Conservation (phyloP, 495 filamentous ascomycete species). For the Trichocladium antarcticum region DNA sequence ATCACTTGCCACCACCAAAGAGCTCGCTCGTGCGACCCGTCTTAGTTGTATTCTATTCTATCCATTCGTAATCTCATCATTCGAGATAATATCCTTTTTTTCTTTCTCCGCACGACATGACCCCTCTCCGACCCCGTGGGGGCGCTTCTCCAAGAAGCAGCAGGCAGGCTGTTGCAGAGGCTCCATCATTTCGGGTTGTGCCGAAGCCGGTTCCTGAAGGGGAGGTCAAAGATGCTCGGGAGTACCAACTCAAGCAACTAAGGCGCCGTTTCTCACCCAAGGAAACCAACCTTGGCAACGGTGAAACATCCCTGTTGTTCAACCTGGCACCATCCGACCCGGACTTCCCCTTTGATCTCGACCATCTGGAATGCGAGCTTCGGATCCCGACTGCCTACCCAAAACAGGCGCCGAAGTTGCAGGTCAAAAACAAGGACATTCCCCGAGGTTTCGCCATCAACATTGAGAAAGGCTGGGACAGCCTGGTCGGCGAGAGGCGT, state of each 20-base stretch:
- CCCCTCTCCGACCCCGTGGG: constrained; percentile 16
- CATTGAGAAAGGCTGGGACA: constrained; percentile 67
- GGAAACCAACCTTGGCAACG: constrained; percentile 43
- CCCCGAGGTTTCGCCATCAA: constrained; percentile 71
- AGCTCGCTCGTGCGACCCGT: too few species aligned
- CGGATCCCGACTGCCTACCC: constrained; percentile 57
- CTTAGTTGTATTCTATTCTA: too few species aligned
- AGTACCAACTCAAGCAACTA: constrained; percentile 69
- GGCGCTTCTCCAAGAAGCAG: constrained; percentile 9
- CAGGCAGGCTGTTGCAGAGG: constrained; percentile 33
- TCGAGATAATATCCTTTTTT: background rate
- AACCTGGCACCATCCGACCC: constrained; percentile 69
- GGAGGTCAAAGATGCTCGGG: constrained; percentile 57
- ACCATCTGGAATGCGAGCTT: constrained; percentile 60
- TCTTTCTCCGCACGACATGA: constrained; percentile 12
- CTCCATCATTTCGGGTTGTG: constrained; percentile 40
- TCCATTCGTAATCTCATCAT: too few species aligned
- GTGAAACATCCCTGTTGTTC: constrained; percentile 48
- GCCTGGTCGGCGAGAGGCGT: constrained; percentile 46
- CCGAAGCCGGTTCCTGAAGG: constrained; percentile 53
- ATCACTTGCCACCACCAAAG: background rate
- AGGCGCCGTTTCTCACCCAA: constrained; percentile 57
- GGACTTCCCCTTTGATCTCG: constrained; percentile 73
- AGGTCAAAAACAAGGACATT: constrained; percentile 65
- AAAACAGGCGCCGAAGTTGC: constrained; percentile 43